Evolutionary conservation across 148 eudicot species (phyloP).

Genomic region (Vaccinium corymbosum): DNA sequence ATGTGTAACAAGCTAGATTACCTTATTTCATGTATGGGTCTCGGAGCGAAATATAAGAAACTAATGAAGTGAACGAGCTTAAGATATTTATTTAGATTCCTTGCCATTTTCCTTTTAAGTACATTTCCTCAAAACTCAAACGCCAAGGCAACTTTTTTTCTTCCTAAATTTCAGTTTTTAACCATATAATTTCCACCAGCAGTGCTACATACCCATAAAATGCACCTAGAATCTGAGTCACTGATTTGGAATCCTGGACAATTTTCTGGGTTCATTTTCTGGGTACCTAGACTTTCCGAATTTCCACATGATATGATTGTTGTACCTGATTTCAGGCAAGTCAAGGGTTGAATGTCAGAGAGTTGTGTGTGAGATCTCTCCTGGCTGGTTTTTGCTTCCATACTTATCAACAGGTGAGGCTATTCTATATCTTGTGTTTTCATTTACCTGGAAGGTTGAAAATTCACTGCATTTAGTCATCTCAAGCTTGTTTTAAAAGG

Average conservation of each 20-base stretch:
- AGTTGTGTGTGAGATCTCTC: constrained; percentile 40
- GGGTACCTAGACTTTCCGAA: too few relatives aligned
- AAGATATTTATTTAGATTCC: not conserved
- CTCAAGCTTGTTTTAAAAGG: not conserved
- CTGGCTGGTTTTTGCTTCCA: constrained; percentile 55
- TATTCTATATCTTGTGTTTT: not conserved
- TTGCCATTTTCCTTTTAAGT: not conserved
- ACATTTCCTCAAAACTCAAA: not conserved
- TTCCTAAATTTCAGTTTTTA: too few relatives aligned
- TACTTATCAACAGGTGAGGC: constrained; percentile 44
- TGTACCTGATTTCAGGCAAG: constrained; percentile 35
- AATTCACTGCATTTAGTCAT: not conserved
- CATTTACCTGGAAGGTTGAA: not conserved
- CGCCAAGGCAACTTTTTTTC: too few relatives aligned
- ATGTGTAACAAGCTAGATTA: not conserved
- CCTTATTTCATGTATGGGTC: not conserved
- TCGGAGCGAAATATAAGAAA: not conserved
- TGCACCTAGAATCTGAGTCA: too few relatives aligned
- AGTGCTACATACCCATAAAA: too few relatives aligned
- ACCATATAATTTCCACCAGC: too few relatives aligned
- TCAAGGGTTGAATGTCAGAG: constrained; percentile 43
- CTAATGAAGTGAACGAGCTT: not conserved
- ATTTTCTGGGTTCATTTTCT: too few relatives aligned
- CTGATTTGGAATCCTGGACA: too few relatives aligned
- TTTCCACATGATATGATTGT: not conserved